These are phyloP conservation scores for Clitocybe nebularis DNA, from an alignment of 1,284 basidiomycete genomes.

Conservation along the genomic window DNA sequence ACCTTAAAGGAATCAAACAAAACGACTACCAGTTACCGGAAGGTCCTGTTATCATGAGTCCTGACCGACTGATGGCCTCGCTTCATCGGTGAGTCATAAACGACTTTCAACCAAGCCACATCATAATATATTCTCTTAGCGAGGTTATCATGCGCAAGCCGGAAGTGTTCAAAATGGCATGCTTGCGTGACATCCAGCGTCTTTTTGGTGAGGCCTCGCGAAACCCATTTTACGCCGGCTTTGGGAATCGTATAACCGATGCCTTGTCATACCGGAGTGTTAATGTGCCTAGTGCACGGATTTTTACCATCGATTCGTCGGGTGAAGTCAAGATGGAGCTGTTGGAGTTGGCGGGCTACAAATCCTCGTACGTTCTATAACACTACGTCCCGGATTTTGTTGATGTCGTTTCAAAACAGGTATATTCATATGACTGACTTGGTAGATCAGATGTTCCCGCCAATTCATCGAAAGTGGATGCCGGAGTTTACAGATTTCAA, in stretches of 20 bases:
- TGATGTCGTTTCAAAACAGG: too few relatives aligned
- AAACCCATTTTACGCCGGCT: slow-evolving; percentile 94
- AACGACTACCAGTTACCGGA: slow-evolving; percentile 95
- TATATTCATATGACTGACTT: slow-evolving; percentile 98
- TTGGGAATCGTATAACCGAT: slow-evolving; percentile 98
- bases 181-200: slow-evolving; percentile 92
- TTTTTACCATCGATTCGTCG: slow-evolving; percentile 96
- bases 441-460: slow-evolving; percentile 99
- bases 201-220: slow-evolving; percentile 75
- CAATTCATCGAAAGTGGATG: slow-evolving; percentile 83
- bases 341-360: slow-evolving; percentile 93
- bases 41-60: slow-evolving; percentile 99
- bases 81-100: slow-evolving; percentile 77
- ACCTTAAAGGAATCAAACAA: slow-evolving; percentile 93
- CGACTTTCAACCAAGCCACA: neutral
- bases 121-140: slow-evolving; percentile 34
- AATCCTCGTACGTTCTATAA: slow-evolving; percentile 80
- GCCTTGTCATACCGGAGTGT: slow-evolving; percentile 96
- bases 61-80: slow-evolving; percentile 92
- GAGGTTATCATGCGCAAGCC: slow-evolving; percentile 99
- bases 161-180: slow-evolving; percentile 99
- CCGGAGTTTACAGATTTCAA: slow-evolving; percentile 97
- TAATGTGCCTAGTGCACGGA: slow-evolving; percentile 89
- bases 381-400: too few relatives aligned
- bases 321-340: slow-evolving; percentile 98